Evolutionary conservation across 192 early-diverging fungal genomes (phyloP).

Genomic region (Neocallimastix lanati): DNA sequence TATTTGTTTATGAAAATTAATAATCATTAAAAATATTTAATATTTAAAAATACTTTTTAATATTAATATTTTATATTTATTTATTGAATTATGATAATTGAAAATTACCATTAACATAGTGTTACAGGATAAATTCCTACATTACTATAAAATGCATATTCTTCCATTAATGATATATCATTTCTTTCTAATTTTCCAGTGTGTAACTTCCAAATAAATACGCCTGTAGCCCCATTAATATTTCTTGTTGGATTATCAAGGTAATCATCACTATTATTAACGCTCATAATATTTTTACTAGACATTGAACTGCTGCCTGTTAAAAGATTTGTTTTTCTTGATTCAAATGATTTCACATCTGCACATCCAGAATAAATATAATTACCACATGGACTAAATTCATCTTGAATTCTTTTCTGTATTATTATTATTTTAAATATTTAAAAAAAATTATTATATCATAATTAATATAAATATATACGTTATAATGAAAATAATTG

Average conservation of each 20-base stretch:
- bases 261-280: slow-evolving; percentile 1
- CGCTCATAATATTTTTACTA: neutral
- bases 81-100: no score
- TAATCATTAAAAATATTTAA: no score
- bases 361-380: slow-evolving; percentile 26
- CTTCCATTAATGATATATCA: slow-evolving; percentile 24
- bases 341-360: slow-evolving; percentile 11
- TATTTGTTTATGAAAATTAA: no score
- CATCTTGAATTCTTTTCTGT: slow-evolving; percentile 17
- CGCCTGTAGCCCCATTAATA: slow-evolving; percentile 9
- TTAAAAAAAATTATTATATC: neutral
- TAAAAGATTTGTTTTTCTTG: neutral
- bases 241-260: neutral
- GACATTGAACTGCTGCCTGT: neutral
- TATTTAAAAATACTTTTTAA: no score
- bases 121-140: neutral
- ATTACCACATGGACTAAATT: slow-evolving; percentile 26
- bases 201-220: slow-evolving; percentile 28
- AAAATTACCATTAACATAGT: neutral
- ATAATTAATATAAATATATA: no score
- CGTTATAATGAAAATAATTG: no score
- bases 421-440: neutral
- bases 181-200: slow-evolving; percentile 20
- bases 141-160: slow-evolving; percentile 4
- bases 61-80: no score